Conservation (phyloP, 2,329 filamentous ascomycete species). For the Microcyclospora tardicrescens region DNA sequence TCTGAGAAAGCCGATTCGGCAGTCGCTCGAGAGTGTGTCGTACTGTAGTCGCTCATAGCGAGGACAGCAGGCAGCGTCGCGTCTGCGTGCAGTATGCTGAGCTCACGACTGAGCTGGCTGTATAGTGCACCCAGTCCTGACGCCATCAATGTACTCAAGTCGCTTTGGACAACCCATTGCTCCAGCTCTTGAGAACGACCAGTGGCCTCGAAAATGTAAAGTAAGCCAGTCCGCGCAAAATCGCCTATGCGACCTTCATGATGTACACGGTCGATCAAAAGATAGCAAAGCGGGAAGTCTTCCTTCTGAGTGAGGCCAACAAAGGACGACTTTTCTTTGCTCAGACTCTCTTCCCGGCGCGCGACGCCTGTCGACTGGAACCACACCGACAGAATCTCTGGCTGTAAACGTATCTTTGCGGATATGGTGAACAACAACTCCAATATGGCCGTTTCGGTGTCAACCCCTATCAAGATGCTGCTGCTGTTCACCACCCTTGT, state of each 20-base stretch:
- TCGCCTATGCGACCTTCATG: conserved; percentile 89
- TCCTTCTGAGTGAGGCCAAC: conserved; percentile 73
- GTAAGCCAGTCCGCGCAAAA: conserved; percentile 82
- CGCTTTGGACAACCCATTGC: conserved; percentile 94
- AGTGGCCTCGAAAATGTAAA: conserved; percentile 92
- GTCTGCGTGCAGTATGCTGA: conserved; percentile 65
- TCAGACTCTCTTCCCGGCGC: conserved; percentile 21
- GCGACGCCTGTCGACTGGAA: conserved; percentile 46
- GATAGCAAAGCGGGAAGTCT: conserved; percentile 91
- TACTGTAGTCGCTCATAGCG: conserved; percentile 76
- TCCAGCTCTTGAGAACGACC: conserved; percentile 72
- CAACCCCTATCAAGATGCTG: conserved; percentile 57
- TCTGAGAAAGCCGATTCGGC: conserved; percentile 61
- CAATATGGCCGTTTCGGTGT: conserved; percentile 78
- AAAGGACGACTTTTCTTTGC: conserved; percentile 52
- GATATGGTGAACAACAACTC: conserved; percentile 93
- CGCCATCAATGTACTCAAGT: conserved; percentile 92
- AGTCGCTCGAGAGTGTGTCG: conserved; percentile 55
- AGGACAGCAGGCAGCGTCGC: conserved; percentile 71
- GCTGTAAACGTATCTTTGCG: conserved; percentile 85
- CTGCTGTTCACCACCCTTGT: conserved; percentile 64
- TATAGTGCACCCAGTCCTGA: conserved; percentile 75
- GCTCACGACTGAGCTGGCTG: conserved; percentile 59
- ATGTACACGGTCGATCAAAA: conserved; percentile 92
- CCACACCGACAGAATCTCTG: conserved; percentile 79